Evolutionary conservation across 805 yeast genomes (phyloP).

Genomic region (Kuraishia borneana): DNA sequence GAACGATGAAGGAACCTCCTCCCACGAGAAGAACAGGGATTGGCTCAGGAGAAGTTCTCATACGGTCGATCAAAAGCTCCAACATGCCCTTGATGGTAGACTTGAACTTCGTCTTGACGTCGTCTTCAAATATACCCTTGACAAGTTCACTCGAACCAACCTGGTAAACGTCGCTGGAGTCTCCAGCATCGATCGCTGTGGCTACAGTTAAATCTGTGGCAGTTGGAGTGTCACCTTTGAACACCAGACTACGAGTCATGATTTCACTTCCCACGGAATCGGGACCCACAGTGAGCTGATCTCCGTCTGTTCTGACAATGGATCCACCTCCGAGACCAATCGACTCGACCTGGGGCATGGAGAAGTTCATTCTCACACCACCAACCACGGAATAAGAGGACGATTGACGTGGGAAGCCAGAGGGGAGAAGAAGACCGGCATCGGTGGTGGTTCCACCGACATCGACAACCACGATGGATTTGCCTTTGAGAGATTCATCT

Average conservation of each 20-base stretch:
- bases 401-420: conserved; percentile 36
- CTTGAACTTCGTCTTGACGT: conserved; percentile 1
- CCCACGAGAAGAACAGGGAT: conserved; percentile 34
- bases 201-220: conserved; percentile 26
- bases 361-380: conserved; percentile 36
- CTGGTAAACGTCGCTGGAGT: conserved; percentile 1
- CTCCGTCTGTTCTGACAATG: conserved; percentile 19
- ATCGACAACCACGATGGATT: conserved; percentile 27
- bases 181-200: conserved; percentile 4
- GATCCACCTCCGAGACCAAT: conserved; percentile 44
- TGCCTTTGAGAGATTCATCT: conserved; percentile 8
- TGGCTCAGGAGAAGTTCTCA: conserved; percentile 32
- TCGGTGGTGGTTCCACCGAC: conserved; percentile 43
- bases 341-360: conserved; percentile 39
- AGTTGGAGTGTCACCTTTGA: conserved; percentile 30
- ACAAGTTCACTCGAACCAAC: conserved; percentile 19
- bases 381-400: conserved; percentile 31
- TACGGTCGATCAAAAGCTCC: conserved; percentile 29
- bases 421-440: conserved; percentile 31
- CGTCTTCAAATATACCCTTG: conserved; percentile 7
- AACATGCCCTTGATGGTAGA: conserved; percentile 14
- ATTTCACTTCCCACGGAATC: conserved; percentile 36
- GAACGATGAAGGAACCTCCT: conserved; percentile 38
- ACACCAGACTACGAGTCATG: conserved; percentile 20
- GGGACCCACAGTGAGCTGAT: conserved; percentile 27